Evolutionary conservation across 371 early-diverging fungal genomes (phyloP).

Genomic region (Mucor ambiguus): DNA sequence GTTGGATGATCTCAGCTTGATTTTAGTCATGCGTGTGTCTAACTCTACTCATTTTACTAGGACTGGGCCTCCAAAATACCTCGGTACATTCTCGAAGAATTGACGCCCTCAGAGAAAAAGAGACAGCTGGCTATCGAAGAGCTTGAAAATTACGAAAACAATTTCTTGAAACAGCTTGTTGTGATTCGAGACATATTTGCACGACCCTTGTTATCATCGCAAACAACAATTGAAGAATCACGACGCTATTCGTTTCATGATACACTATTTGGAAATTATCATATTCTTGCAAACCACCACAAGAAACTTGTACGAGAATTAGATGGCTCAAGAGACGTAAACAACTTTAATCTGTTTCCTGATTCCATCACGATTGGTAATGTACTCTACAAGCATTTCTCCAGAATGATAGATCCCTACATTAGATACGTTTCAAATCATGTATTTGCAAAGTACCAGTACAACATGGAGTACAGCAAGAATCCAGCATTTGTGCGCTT

Average conservation of each 20-base stretch:
- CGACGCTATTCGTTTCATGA: constrained; percentile 21
- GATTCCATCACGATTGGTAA: constrained; percentile 7
- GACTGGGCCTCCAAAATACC: constrained; percentile 16
- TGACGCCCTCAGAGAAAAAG: constrained; percentile 12
- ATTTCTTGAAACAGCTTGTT: constrained; percentile 16
- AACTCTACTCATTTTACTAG: neutral
- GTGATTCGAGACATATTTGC: constrained; percentile 18
- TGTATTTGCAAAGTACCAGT: constrained; percentile 14
- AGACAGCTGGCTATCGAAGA: constrained; percentile 25
- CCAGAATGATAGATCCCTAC: constrained; percentile 8
- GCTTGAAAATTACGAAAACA: constrained; percentile 11
- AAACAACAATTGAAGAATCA: constrained; percentile 17
- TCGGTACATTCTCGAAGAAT: constrained; percentile 9
- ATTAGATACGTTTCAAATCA: constrained; percentile 21
- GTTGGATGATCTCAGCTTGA: neutral
- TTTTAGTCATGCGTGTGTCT: neutral
- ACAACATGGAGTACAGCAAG: constrained; percentile 11
- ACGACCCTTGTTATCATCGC: constrained; percentile 12
- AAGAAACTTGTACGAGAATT: constrained; percentile 9
- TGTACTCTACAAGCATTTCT: constrained; percentile 10
- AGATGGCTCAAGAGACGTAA: neutral
- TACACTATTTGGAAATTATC: constrained; percentile 22
- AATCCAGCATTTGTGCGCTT: constrained; percentile 16
- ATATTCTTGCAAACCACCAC: constrained; percentile 14
- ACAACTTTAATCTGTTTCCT: constrained; percentile 8